Evolutionary conservation across 2,329 filamentous ascomycete genomes (phyloP).

Genomic region (Aspergillus alliaceus): DNA sequence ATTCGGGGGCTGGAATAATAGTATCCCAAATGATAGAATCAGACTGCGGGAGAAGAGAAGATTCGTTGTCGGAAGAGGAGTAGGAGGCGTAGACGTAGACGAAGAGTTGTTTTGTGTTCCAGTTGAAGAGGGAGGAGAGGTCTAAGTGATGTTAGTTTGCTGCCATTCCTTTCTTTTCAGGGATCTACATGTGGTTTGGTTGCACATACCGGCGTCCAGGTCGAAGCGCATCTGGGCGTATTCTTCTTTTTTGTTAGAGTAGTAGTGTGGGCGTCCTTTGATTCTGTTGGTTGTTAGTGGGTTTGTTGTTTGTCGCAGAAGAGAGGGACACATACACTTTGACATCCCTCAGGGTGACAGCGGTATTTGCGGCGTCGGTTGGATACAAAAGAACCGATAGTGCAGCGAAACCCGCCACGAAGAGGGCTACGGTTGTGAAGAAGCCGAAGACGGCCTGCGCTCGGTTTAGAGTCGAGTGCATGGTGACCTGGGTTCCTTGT

Average conservation of each 20-base stretch:
- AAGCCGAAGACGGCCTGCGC: conserved; percentile 94
- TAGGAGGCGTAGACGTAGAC: conserved; percentile 87
- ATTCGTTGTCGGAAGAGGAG: conserved; percentile 38
- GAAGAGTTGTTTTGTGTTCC: conserved; percentile 99
- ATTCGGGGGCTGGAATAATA: conserved; percentile 72
- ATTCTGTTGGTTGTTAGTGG: conserved; percentile 55
- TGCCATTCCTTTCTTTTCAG: neutral
- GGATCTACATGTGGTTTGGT: neutral
- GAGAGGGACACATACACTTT: conserved; percentile 67
- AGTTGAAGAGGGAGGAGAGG: conserved; percentile 89
- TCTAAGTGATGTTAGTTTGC: conserved; percentile 51
- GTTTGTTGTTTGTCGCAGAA: neutral
- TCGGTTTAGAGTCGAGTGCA: conserved; percentile 86
- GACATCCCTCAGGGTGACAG: conserved; percentile 57
- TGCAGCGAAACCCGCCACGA: conserved; percentile 76
- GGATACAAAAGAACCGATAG: conserved; percentile 68
- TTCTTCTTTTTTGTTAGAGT: conserved; percentile 87
- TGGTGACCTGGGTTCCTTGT: conserved; percentile 45
- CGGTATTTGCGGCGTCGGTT: conserved; percentile 56
- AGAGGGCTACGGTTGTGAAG: conserved; percentile 92
- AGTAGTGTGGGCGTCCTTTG: conserved; percentile 93
- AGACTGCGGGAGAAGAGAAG: conserved; percentile 25
- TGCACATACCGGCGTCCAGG: conserved; percentile 67
- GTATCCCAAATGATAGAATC: conserved; percentile 92
- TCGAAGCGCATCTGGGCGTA: conserved; percentile 94